Percentiles rank a stretch among this genome's conserved stretches.
Conservation (phyloP, 805 yeast genomes). For the Saccharomyces mikatae region DNA sequence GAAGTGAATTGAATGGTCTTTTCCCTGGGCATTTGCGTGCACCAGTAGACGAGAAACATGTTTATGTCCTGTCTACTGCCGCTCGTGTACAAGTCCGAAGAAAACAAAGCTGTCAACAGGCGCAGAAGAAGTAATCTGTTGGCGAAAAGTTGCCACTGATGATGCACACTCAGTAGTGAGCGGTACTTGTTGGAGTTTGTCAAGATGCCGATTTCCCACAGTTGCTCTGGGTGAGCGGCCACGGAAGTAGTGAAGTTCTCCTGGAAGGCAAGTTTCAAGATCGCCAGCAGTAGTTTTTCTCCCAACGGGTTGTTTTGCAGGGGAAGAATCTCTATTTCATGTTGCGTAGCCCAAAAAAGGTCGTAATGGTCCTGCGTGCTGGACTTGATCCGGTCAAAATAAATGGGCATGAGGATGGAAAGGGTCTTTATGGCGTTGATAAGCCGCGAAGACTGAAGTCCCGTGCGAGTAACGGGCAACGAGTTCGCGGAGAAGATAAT, state of each 20-base stretch:
- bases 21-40: background rate
- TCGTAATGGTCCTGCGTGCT: background rate
- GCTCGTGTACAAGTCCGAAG: background rate
- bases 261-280: constrained; percentile 22
- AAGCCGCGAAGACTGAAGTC: background rate
- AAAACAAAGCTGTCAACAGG: background rate
- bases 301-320: constrained; percentile 22
- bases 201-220: constrained; percentile 85
- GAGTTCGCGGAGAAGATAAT: background rate
- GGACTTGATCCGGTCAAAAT: background rate
- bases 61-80: background rate
- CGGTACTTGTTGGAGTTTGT: constrained; percentile 11
- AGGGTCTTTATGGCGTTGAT: background rate
- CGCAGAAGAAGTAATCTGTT: background rate
- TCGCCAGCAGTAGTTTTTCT: constrained; percentile 20
- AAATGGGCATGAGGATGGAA: background rate
- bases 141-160: background rate
- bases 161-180: constrained; percentile 7
- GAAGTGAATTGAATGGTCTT: background rate
- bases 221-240: constrained; percentile 6
- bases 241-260: constrained; percentile 21
- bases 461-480: constrained; percentile 6
- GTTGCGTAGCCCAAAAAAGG: background rate
- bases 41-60: background rate
- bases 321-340: background rate